Evolutionary conservation across 257 asterid species (phyloP).

Genomic region (Fraxinus americana): DNA sequence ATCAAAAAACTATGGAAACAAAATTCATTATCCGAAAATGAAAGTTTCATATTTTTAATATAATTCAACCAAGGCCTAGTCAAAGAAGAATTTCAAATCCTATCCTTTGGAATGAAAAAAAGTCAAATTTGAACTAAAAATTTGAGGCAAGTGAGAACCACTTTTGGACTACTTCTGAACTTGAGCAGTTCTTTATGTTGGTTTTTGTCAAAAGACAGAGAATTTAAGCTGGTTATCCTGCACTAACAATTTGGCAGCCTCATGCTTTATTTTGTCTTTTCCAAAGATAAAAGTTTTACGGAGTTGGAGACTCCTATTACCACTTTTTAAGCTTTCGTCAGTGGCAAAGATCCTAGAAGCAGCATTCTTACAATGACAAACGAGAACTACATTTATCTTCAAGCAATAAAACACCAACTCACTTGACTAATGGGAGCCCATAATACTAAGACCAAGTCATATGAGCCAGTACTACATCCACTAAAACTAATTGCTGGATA

Average conservation of each 20-base stretch:
- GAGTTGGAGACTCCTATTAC: not conserved
- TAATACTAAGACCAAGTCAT: not conserved
- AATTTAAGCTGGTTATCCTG: not conserved
- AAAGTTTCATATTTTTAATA: not conserved
- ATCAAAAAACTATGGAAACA: not conserved
- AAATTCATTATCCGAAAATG: not conserved
- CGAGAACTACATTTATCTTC: not conserved
- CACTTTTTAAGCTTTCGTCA: not conserved
- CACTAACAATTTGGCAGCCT: not conserved
- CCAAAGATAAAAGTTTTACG: not conserved
- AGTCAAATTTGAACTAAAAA: not conserved
- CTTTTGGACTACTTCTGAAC: not conserved
- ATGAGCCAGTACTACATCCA: not conserved
- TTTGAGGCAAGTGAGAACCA: not conserved
- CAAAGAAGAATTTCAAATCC: not conserved
- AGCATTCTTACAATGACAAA: not conserved
- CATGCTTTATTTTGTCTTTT: not conserved
- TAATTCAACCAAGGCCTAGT: not conserved
- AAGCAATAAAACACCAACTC: conserved; percentile 6
- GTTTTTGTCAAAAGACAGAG: not conserved
- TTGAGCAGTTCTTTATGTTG: not conserved
- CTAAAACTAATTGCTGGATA: not conserved
- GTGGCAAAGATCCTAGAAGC: not conserved
- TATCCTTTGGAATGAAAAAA: not conserved
- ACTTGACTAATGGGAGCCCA: not conserved